Conservation (phyloP, 345 rosid species). For the Fremontodendron californicum region DNA sequence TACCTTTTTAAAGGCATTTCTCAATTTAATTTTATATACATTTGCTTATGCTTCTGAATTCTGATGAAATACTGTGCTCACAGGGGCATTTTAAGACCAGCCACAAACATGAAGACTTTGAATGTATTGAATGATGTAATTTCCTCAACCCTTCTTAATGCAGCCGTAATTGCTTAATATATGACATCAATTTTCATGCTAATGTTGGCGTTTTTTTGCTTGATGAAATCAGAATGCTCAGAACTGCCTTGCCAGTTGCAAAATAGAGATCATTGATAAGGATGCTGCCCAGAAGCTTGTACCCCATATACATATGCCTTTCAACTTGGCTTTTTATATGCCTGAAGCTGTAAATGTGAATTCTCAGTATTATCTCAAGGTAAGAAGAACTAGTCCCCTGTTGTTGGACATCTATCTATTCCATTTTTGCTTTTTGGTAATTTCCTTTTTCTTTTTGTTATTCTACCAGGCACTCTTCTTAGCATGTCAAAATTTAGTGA, state of each 20-base stretch:
- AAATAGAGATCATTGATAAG: conserved; percentile 55
- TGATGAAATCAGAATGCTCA: conserved; percentile 72
- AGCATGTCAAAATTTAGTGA: conserved; percentile 64
- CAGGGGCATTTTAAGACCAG: conserved; percentile 96
- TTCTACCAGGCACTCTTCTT: conserved; percentile 67
- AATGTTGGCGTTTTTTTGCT: conserved; percentile 10
- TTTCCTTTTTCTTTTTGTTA: conserved; percentile 10
- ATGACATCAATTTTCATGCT: conserved; percentile 3
- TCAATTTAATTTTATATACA: neutral
- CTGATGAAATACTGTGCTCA: neutral
- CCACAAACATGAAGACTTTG: conserved; percentile 60
- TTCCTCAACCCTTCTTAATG: conserved; percentile 18
- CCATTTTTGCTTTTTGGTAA: neutral
- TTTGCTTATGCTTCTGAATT: neutral
- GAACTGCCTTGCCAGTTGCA: conserved; percentile 66
- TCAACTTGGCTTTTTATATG: conserved; percentile 65
- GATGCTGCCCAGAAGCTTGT: conserved; percentile 55
- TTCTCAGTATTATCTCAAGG: conserved; percentile 74
- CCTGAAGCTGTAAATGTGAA: conserved; percentile 79
- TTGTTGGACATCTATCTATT: neutral
- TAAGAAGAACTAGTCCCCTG: conserved; percentile 11
- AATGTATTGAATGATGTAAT: conserved; percentile 56
- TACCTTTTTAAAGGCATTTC: neutral
- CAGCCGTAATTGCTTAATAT: conserved; percentile 1
- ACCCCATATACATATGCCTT: conserved; percentile 58